Base-by-base conservation (phyloP, 495 filamentous ascomycete species). In the Friedmanniomyces simplex region DNA sequence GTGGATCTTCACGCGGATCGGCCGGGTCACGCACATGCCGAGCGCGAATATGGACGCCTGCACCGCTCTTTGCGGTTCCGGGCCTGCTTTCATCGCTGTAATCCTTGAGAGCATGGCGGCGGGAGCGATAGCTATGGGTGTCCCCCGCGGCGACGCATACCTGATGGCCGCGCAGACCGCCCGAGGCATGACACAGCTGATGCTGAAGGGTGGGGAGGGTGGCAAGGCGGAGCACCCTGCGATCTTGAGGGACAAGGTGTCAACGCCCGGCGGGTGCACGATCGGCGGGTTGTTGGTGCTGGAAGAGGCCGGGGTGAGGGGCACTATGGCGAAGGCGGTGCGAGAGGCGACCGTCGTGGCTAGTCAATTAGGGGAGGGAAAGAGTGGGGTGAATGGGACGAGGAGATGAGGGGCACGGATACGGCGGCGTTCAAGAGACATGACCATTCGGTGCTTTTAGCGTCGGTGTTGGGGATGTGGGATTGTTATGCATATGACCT, bases 161-260 rank as follows among this genome's bases (percentile, higher is more conserved):
- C 67, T 79, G 52, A 90, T 91, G 87, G 87, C 88, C 39, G 87
- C 87, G 25, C 88, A 91, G 73, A 85, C 82, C 21, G 78, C 81
- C 75, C 77, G 79, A 64, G 87, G 87, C n/a, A 79, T 86, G 12
- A 83, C 87, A 1, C 80, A 76, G 0, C 58, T 91, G 57, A 83
- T 91, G 34, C 68, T 87, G 22, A 77, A 74, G 43, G 86, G 87
- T 7, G 39, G 39, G 14, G 14, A 43, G 3, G 39, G 18, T 6
- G 39, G 39, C 4, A 20, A 20, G 18, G 39, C 18, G 39, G 85
- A 90, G 60, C 86, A 89, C 65, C 87, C 87, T 4, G 87, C 87
- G 6, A 64, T 91, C 43, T 67, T 91, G 49, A 75, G 82, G 52
- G 87, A 91, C 54, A 88, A 88, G 71, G 85, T 91, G 16, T 81